Evolutionary conservation across 768 basidiomycete species (phyloP), one percentile per base, ranked within the genome.

Genomic region (Mycena olivaceomarginata): DNA sequence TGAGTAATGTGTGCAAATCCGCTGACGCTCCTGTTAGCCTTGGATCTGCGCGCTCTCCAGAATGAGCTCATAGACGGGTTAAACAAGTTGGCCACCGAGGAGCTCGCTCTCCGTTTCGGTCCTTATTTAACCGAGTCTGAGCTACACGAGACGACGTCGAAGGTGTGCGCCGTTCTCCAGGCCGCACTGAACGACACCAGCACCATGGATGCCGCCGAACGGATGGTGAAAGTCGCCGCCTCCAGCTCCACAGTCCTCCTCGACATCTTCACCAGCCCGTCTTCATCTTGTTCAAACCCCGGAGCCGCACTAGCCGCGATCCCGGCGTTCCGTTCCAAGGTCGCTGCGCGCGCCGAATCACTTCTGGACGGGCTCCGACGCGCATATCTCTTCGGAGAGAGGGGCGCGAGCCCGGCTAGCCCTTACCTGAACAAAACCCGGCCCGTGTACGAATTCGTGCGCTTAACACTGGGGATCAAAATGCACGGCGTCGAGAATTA

Each of bases 401-500:
- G 89, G 15, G 95, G 94, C 4, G 81, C 86, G 11, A 89, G 94
- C 8, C 96, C 96, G 0, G 96, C 96, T 2, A 91, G 92, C 76
- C 80, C 81, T 12, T 92, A 88, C 84, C 89, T 98, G 74, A 92
- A 92, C 82, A 91, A 90, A 82, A 96, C 95, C 5, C 89, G 92
- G 13, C 86, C 91, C 7, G 83, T 97, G 31, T 98, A 98, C 84
- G 93, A 95, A 82, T 97, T 93, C 77, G 91, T 98, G 7, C 89
- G 96, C 45, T 75, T 91, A 25, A 90, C 89, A 10, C 86, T 97
- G 40, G 95, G 94, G n/a, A 91, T 97, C 76, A 87, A 87, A 79
- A 97, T 96, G 94, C 92, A 96, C 77, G 96, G 96, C 18, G 87
- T 89, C 10, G 94, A 95, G 80, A 97, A 97, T 81, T 87, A 92